Base-by-base conservation (phyloP, 106 monocot genomes). In the Allium fistulosum region DNA sequence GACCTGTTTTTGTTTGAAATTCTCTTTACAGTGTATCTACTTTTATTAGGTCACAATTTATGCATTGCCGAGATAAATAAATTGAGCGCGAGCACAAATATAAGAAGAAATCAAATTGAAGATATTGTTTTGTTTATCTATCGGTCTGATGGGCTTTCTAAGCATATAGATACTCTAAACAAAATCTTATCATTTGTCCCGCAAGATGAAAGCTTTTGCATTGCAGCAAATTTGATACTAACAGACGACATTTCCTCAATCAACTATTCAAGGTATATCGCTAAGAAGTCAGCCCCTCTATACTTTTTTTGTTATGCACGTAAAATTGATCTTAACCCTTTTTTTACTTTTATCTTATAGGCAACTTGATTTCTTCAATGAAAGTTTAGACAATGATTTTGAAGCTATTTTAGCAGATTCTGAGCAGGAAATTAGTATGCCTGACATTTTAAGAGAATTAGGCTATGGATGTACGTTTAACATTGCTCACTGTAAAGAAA, bases 381-480 rank as follows among this genome's bases (percentile, higher is more conserved):
- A 75, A 62, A 65, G 57, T 22, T 69, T 67, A n/a, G 61, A 83
- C 53, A 72, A 66, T 75, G 89, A 92, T 81, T 92, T 99, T 81
- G 92, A 92, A 62, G 67, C 80, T 53, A 72, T 90, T 79, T 60
- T 93, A 53, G 82, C 79, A 17, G 92, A 93, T 72, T 92, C 90
- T 61, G 87, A 85, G 72, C 83, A 75, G 64, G 85, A 92, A 76
- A 90, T 85, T 66, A 87, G 77, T 76, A 83, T 93, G 83, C 77
- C 85, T 73, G 89, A 93, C 72, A 78, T 90, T 26, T 75, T 99
- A 37, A 76, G 63, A 59, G 97, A 99, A 72, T 64, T 99, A 52
- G 97, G 97, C 3, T 99, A 99, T 81, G 83, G 77, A n/a, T 99
- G 97, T 71, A 90, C 92, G 17, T 52, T 65, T 59, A 83, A 75